Percentiles rank a stretch among this genome's conserved stretches.
These are phyloP conservation scores for Amauroascus niger DNA, from an alignment of 2,329 filamentous ascomycete genomes.

Conservation along the genomic window DNA sequence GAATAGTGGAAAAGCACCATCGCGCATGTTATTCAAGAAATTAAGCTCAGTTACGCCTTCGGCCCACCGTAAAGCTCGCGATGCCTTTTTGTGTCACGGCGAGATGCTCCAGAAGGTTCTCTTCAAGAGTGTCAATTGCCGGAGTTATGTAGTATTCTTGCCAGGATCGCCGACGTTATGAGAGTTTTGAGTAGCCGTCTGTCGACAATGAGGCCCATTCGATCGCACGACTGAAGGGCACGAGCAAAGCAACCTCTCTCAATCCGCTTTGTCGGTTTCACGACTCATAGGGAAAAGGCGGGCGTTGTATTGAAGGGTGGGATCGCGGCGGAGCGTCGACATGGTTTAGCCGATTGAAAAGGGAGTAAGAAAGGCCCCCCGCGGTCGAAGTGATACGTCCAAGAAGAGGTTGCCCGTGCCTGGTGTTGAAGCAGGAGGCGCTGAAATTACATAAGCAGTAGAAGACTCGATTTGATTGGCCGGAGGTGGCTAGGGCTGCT, in stretches of 20 bases:
- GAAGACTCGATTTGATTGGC: background rate
- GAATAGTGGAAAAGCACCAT: too few species aligned
- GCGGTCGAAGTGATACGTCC: too few species aligned
- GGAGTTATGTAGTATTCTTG: background rate
- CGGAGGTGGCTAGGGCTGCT: conserved; percentile 18
- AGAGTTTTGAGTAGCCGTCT: background rate
- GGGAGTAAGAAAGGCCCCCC: too few species aligned
- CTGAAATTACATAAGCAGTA: background rate
- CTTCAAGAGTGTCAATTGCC: background rate
- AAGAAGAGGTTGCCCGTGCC: too few species aligned
- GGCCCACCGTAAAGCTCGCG: background rate
- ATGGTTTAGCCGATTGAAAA: background rate
- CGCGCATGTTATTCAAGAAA: background rate
- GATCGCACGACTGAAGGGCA: background rate
- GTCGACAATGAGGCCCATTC: background rate
- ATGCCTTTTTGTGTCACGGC: background rate
- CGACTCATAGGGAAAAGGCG: background rate
- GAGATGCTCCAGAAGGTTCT: background rate
- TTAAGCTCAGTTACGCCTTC: background rate
- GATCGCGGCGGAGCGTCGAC: background rate
- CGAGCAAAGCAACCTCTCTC: background rate
- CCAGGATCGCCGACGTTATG: background rate
- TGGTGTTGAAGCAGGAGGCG: too few species aligned
- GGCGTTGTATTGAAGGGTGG: background rate
- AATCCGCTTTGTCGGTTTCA: background rate